Evolutionary conservation across 2,329 filamentous ascomycete species (phyloP), one percentile per base, ranked within the genome.

Genomic region (Colletotrichum sublineola): DNA sequence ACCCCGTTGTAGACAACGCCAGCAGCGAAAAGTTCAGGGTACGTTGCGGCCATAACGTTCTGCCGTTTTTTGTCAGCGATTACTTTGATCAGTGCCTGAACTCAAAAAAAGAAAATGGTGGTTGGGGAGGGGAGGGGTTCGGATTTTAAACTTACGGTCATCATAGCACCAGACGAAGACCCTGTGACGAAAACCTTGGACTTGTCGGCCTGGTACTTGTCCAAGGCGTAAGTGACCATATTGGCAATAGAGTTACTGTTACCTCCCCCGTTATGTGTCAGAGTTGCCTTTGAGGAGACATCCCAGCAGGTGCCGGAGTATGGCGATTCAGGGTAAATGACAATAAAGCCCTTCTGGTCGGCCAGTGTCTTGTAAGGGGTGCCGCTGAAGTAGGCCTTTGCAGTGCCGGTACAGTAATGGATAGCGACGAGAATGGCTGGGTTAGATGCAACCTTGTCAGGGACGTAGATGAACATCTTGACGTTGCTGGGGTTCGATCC

Each of bases 381-480:
- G 69, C 84, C 83, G 24, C 77, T 80, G 76, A 86, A 88, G 79
- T 86, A 90, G 6, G 82, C 84, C 69, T 84, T 78, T 0, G 86
- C 89, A 1, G 85, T 86, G 12, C 88, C 88, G 31, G 80, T 82
- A 79, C 89, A 91, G 79, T 87, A 89, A 80, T 90, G 86, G 71
- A 88, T 82, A 3, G 86, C 88, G 5, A 90, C 86, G 31, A 90
- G 80, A 52, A 91, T 82, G 1, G 82, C 44, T 0, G 87, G 86
- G 12, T 80, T 84, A 1, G 76, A 61, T 1, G 79, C 79, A 3
- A 84, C 69, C 11, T 76, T 79, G 66, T 78, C 77, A 7, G 69
- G 69, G 3, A 79, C 77, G 42, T 80, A 80, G 60, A 80, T 78
- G 71, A 76, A 80, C 76, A 80, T 79, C 67, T 77, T 75, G 15